These are phyloP conservation scores for Solanum pimpinellifolium DNA, from an alignment of 257 asterid species.

Conservation along the genomic window DNA sequence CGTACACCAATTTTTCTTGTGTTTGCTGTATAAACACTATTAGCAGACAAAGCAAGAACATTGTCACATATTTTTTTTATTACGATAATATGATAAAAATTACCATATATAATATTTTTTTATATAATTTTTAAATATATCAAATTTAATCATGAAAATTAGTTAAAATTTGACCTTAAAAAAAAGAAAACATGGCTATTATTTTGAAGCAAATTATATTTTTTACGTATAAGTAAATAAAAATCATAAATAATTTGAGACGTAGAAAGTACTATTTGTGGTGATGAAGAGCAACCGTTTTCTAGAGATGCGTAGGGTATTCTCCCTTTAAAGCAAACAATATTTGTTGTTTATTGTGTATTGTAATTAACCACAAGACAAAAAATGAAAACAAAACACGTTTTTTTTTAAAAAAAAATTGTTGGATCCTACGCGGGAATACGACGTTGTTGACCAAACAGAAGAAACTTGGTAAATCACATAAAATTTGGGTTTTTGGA, in stretches of 20 bases:
- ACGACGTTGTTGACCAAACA: neutral
- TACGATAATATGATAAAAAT: neutral
- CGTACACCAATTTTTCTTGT: neutral
- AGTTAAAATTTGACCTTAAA: too few relatives aligned
- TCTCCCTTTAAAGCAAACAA: neutral
- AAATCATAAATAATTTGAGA: too few relatives aligned
- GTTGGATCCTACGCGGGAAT: neutral
- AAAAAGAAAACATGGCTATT: neutral
- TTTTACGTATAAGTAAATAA: accelerated
- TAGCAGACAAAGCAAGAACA: neutral
- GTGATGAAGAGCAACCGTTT: neutral
- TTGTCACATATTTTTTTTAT: neutral
- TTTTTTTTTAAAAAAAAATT: neutral
- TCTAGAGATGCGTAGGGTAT: neutral
- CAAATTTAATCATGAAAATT: neutral
- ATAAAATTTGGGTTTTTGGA: neutral
- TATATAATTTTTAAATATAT: neutral
- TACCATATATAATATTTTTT: neutral
- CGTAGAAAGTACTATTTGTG: accelerated
- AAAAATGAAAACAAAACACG: neutral
- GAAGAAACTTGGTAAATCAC: neutral
- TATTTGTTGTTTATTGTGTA: neutral
- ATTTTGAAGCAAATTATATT: neutral
- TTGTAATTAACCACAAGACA: neutral
- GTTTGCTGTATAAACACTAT: neutral